A percentile compares a stretch with the other conserved stretches of the same genome.
Evolutionary conservation across 2,329 filamentous ascomycete genomes (phyloP).

Genomic region (Neopestalotiopsis sp.): DNA sequence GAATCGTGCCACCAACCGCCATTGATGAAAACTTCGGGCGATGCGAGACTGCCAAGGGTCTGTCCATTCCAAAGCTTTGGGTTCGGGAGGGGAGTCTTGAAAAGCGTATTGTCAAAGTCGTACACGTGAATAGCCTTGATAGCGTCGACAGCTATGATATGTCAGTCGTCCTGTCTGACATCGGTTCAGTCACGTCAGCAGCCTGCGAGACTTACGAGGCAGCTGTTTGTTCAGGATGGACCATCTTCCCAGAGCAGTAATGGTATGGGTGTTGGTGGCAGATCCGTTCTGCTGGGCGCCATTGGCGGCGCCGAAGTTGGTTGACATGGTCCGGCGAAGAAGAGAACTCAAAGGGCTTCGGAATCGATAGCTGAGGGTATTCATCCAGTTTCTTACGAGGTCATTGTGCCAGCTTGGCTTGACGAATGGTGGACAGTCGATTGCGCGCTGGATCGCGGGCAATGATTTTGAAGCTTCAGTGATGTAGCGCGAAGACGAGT

Average conservation of each 20-base stretch:
- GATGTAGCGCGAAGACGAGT: background rate
- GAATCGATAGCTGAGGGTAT: constrained; percentile 8
- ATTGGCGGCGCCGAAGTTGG: constrained; percentile 23
- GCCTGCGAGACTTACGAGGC: constrained; percentile 46
- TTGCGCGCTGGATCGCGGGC: background rate
- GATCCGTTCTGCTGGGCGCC: constrained; percentile 25
- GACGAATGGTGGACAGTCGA: background rate
- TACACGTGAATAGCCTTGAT: constrained; percentile 89
- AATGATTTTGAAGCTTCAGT: background rate
- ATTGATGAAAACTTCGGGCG: constrained; percentile 76
- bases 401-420: constrained; percentile 7
- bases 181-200: background rate
- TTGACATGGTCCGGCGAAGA: constrained; percentile 33
- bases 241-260: constrained; percentile 83
- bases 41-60: constrained; percentile 79
- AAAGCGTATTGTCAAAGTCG: constrained; percentile 98
- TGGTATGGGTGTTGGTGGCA: constrained; percentile 50
- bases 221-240: constrained; percentile 77
- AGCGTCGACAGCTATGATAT: constrained; percentile 58
- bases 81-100: constrained; percentile 90
- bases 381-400: constrained; percentile 5
- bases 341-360: constrained; percentile 18
- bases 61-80: constrained; percentile 81
- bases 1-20: constrained; percentile 98
- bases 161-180: constrained; percentile 20